Evolutionary conservation across 2,329 filamentous ascomycete genomes (phyloP).

Genomic region (Claviceps citrina): DNA sequence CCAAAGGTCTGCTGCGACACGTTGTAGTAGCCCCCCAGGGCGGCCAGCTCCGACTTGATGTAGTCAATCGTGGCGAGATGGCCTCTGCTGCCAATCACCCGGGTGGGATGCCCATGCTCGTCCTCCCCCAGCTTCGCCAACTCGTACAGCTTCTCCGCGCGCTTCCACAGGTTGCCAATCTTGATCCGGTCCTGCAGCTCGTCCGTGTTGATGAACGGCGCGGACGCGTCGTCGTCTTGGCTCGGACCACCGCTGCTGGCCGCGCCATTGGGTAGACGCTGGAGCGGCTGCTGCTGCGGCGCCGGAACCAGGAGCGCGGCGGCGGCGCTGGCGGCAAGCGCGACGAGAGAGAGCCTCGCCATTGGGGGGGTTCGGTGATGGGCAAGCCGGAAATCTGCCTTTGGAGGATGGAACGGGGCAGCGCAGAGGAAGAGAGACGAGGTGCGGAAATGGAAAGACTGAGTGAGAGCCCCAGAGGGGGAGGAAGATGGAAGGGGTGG

Average conservation of each 20-base stretch:
- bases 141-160: constrained; percentile 45
- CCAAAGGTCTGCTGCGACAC: constrained; percentile 49
- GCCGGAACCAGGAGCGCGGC: background rate
- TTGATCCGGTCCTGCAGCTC: constrained; percentile 42
- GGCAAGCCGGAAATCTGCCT: no score
- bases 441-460: no score
- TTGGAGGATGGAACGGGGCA: no score
- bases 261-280: no score
- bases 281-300: background rate
- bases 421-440: no score
- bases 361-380: background rate
- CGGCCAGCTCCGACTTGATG: constrained; percentile 38
- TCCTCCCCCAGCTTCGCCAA: constrained; percentile 43
- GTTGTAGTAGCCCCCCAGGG: constrained; percentile 44
- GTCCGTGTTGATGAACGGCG: constrained; percentile 35
- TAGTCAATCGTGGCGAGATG: constrained; percentile 51
- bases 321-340: background rate
- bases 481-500: no score
- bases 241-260: background rate
- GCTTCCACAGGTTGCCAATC: constrained; percentile 37
- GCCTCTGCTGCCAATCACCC: constrained; percentile 53
- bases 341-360: background rate
- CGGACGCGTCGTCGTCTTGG: constrained; percentile 6
- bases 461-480: no score
- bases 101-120: constrained; percentile 53